phyloP scores from a whole-genome alignment of 345 rosid species.

The Ailanthus altissimus region DNA sequence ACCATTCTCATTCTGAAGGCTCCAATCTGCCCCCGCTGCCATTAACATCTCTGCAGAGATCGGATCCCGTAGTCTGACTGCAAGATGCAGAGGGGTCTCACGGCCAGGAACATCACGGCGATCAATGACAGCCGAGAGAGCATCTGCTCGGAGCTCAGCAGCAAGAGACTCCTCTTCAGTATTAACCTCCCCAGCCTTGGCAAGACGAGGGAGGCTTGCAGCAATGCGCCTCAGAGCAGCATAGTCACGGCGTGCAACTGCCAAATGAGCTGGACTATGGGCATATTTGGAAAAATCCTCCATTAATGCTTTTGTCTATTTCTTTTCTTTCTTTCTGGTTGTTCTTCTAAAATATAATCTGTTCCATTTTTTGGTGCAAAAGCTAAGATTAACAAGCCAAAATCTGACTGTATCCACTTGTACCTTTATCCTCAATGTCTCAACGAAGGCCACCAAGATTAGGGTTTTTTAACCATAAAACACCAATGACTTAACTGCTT shows the following conservation, averaged over 20 bases:
- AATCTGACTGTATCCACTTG: neutral
- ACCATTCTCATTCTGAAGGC: constrained; percentile 96
- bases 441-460: constrained; percentile 16
- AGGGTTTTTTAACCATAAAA: constrained; percentile 19
- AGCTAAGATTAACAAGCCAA: constrained; percentile 4
- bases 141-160: constrained; percentile 74
- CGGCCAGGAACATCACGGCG: constrained; percentile 91
- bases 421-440: constrained; percentile 17
- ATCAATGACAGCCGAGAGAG: constrained; percentile 72
- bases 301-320: constrained; percentile 38
- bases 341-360: constrained; percentile 25
- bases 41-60: constrained; percentile 82
- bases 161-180: constrained; percentile 76
- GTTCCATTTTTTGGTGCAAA: constrained; percentile 29
- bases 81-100: constrained; percentile 97
- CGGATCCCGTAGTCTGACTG: constrained; percentile 82
- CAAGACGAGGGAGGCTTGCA: constrained; percentile 64
- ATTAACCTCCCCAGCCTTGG: constrained; percentile 82
- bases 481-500: constrained; percentile 6
- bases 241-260: constrained; percentile 77
- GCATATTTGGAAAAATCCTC: constrained; percentile 72
- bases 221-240: constrained; percentile 62
- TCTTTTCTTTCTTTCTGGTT: neutral
- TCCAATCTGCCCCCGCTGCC: constrained; percentile 98
- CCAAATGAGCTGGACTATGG: constrained; percentile 89